Evolutionary conservation across 2,329 filamentous ascomycete genomes (phyloP), one percentile per base, ranked within the genome.

Genomic region (Aspergillus bombycis): DNA sequence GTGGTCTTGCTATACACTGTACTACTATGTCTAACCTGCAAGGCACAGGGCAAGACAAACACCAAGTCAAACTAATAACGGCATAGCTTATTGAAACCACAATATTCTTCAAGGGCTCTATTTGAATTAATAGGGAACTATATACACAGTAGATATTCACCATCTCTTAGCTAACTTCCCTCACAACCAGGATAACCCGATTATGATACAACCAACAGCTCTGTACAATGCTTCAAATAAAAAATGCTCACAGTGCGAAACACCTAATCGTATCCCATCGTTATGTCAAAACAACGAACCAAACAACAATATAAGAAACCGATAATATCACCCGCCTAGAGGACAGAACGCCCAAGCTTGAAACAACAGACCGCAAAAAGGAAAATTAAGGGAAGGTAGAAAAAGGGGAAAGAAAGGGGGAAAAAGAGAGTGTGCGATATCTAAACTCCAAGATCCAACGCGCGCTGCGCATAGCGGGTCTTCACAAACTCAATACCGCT

Each of bases 401-500:
- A 21, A 61, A n/a, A 57, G 60, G 65, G 12, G 11, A n/a, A 21
- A 58, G 34, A 57, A 45, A 62, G 62, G 41, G 43, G 7, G 63
- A 57, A 58, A 48, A 53, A 59, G 45, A 62, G 65, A n/a, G 38
- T n/a, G 10, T n/a, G 9, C 10, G n/a, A 63, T 61, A 43, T 60
- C 63, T 73, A 78, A 64, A 68, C 69, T 57, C 70, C 73, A 61
- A 72, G 58, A 67, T 72, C 73, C 70, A 77, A 65, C 63, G 73
- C 73, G 66, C 70, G 73, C 70, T 73, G 74, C 69, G 74, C 70
- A 66, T 70, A 72, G 61, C 73, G 75, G 64, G 73, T 63, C 65
- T 74, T 80, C 38, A 80, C 68, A 68, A 77, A 78, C 62, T 79
- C 73, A 70, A 76, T 77, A 45, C 72, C 74, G 59, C 78, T 74